Percentiles rank a stretch among this genome's conserved stretches.
These are phyloP conservation scores for Brassica carinata DNA, from an alignment of 345 rosid genomes.

Conservation along the genomic window DNA sequence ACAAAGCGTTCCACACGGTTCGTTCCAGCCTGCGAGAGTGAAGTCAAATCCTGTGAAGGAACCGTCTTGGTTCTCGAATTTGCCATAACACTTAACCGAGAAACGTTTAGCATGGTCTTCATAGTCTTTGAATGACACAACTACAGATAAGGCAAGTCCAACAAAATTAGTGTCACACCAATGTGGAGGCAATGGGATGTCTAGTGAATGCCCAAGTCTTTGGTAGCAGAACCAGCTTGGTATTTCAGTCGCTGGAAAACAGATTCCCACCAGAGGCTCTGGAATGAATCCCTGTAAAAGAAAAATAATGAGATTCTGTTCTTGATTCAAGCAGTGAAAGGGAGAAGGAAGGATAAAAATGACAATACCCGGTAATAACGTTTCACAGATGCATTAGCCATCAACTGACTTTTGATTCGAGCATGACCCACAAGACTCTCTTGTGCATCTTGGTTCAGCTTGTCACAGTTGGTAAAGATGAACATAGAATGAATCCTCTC, in stretches of 20 bases:
- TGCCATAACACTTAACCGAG: slow-evolving; percentile 10
- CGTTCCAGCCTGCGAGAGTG: slow-evolving; percentile 33
- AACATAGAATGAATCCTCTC: slow-evolving; percentile 31
- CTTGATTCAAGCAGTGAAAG: not conserved
- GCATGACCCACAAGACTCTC: slow-evolving; percentile 19
- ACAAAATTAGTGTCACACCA: slow-evolving; percentile 36
- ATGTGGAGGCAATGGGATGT: slow-evolving; percentile 39
- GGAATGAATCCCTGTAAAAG: slow-evolving; percentile 23
- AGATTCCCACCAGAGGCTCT: slow-evolving; percentile 28
- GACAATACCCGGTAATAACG: slow-evolving; percentile 18
- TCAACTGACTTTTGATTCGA: slow-evolving; percentile 39
- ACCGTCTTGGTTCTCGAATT: slow-evolving; percentile 34
- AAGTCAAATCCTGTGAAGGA: slow-evolving; percentile 22
- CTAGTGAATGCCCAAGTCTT: slow-evolving; percentile 37
- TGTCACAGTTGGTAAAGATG: slow-evolving; percentile 42
- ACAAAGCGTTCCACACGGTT: slow-evolving; percentile 26
- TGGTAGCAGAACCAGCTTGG: slow-evolving; percentile 42
- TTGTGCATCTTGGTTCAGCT: slow-evolving; percentile 33
- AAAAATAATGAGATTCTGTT: not conserved
- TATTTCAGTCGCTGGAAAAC: slow-evolving; percentile 18
- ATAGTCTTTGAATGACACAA: slow-evolving; percentile 35
- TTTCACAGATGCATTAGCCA: slow-evolving; percentile 27
- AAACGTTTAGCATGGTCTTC: not conserved
- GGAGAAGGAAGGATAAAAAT: not conserved
- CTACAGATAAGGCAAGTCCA: slow-evolving; percentile 40